Evolutionary conservation across 1,284 basidiomycete genomes (phyloP).

Genomic region (Singerocomus inundabilis): DNA sequence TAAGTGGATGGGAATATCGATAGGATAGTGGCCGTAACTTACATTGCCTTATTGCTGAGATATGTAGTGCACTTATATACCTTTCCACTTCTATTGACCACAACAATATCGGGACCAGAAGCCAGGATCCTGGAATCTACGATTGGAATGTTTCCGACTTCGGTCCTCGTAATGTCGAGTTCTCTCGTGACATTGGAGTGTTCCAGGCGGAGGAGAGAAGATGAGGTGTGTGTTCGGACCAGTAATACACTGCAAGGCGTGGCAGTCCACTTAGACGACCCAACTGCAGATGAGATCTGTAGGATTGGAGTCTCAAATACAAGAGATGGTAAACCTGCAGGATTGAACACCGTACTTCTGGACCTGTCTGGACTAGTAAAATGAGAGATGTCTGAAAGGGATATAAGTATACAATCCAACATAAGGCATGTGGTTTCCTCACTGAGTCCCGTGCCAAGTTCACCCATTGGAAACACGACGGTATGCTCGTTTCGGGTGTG

Average conservation of each 20-base stretch:
- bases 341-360: slow-evolving; percentile 39
- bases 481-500: slow-evolving; percentile 32
- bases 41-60: slow-evolving; percentile 34
- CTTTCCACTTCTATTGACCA: slow-evolving; percentile 47
- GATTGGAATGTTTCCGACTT: slow-evolving; percentile 40
- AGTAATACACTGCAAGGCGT: slow-evolving; percentile 29
- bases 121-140: slow-evolving; percentile 45
- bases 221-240: slow-evolving; percentile 31
- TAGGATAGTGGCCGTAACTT: slow-evolving; percentile 22
- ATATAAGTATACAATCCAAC: slow-evolving; percentile 6
- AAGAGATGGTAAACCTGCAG: slow-evolving; percentile 39
- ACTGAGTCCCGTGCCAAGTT: slow-evolving; percentile 60
- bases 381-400: slow-evolving; percentile 49
- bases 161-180: slow-evolving; percentile 38
- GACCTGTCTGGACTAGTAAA: slow-evolving; percentile 33
- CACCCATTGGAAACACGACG: slow-evolving; percentile 63
- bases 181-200: slow-evolving; percentile 29
- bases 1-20: slow-evolving; percentile 21
- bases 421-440: slow-evolving; percentile 23
- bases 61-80: slow-evolving; percentile 40
- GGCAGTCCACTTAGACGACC: slow-evolving; percentile 23
- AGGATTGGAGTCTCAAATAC: slow-evolving; percentile 34
- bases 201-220: slow-evolving; percentile 29
- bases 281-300: slow-evolving; percentile 29
- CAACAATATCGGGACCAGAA: slow-evolving; percentile 32